A percentile compares a stretch with the other conserved stretches of the same genome.
Conservation (phyloP, 176 grass and related monocot genomes). For the Carex scoparia region DNA sequence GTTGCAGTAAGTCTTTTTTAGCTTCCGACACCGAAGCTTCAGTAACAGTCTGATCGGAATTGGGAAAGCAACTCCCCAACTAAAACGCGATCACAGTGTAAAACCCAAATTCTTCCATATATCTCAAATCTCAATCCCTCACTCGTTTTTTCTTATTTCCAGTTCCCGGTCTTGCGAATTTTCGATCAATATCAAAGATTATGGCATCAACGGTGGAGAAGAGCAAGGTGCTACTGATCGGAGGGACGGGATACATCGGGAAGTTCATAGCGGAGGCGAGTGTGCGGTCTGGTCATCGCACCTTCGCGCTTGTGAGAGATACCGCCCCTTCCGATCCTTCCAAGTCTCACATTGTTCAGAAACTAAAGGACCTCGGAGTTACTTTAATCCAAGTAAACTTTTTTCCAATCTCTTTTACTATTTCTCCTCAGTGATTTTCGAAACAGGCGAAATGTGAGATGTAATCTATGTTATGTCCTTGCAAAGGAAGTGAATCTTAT, state of each 20-base stretch:
- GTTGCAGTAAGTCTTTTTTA: no score
- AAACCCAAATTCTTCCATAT: not conserved
- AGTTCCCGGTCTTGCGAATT: not conserved
- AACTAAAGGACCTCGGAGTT: constrained; percentile 20
- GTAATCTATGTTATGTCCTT: not conserved
- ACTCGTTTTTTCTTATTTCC: not conserved
- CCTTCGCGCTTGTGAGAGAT: constrained; percentile 36
- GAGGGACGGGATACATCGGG: constrained; percentile 42
- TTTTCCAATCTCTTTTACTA: not conserved
- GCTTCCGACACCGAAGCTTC: not conserved
- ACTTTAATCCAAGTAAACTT: constrained; percentile 12
- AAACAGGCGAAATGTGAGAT: not conserved
- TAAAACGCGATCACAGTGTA: no score
- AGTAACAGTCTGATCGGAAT: no score
- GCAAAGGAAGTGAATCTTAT: not conserved
- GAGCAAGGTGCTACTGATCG: constrained; percentile 42
- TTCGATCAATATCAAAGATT: not conserved
- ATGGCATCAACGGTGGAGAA: constrained; percentile 11
- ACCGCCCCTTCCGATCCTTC: constrained; percentile 20
- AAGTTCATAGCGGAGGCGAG: constrained; percentile 38
- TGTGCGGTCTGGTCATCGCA: constrained; percentile 26
- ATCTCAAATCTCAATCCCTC: not conserved
- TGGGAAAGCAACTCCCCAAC: no score
- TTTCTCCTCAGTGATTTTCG: not conserved
- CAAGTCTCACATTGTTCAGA: constrained; percentile 30